Base-by-base conservation (phyloP, 2,329 filamentous ascomycete genomes). In the Lachnellula cervina region DNA sequence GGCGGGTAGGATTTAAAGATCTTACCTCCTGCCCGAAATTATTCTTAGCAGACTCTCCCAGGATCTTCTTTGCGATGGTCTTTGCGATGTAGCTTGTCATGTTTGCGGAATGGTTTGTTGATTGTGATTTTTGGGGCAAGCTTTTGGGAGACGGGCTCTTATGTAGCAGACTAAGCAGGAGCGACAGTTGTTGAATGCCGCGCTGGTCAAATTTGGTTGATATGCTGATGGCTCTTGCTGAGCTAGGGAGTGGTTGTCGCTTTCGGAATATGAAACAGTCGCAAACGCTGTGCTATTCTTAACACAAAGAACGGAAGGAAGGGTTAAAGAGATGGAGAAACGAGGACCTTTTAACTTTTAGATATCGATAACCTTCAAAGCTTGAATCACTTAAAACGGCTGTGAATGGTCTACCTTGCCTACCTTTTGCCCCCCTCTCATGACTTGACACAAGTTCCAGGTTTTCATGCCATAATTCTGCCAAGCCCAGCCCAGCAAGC, bases 81-180 rank as follows among this genome's bases (percentile, higher is more conserved):
- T 83, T 84, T 57, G 78, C 74, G 28, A 82, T 66, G 34, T 78
- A 65, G 34, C 73, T 73, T 38, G 81, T 72, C 83, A 86, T 86
- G 59, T 61, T 73, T 65, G 61, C 56, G 51, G 51, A 44, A 44
- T 44, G n/a, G 16, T 44, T 13, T 57, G 35, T 60, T 52, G 53
- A 13, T 55, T 49, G 16, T 44, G 50, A 34, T 51, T 43, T 11
- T 32, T 9, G 28, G 42, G 40, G 42, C 14, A 19, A 32, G 19
- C 48, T 7, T 34, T 45, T 11, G 38, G 45, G 17, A 47, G 21
- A 38, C 44, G 49, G 40, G 49, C 34, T 44, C 60, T 63, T 56
- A 60, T 59, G 54, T 49, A 50, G 42, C n/a, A 44, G 21, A 44
- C n/a, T n/a, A n/a, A 44, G 42, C 42, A 13, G 19, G 9, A 44